These are phyloP conservation scores for Lavandula angustifolia DNA, from an alignment of 257 asterid genomes.

Conservation along the genomic window DNA sequence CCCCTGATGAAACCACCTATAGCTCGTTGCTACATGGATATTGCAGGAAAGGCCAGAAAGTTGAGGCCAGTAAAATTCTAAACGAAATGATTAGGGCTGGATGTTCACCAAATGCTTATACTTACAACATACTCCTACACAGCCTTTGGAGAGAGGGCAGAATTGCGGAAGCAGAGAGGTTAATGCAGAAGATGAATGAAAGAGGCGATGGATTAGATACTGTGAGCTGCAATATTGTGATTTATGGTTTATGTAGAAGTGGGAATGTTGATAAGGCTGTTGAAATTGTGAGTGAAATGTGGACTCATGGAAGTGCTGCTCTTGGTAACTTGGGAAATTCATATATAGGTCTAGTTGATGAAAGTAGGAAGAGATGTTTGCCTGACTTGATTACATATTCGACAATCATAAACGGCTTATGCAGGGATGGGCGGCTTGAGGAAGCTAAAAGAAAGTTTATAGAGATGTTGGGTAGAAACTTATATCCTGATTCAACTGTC, in stretches of 20 bases:
- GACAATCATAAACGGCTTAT: slow-evolving; percentile 69
- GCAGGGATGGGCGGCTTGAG: slow-evolving; percentile 72
- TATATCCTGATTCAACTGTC: slow-evolving; percentile 72
- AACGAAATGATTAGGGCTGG: slow-evolving; percentile 68
- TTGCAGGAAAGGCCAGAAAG: slow-evolving; percentile 68
- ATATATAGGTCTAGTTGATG: slow-evolving; percentile 75
- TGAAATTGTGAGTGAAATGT: slow-evolving; percentile 82
- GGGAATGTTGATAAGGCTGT: slow-evolving; percentile 86
- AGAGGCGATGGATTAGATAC: slow-evolving; percentile 66
- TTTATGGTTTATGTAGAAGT: slow-evolving; percentile 77
- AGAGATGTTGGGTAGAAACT: slow-evolving; percentile 76
- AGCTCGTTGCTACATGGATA: slow-evolving; percentile 83
- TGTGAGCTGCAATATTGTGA: slow-evolving; percentile 88
- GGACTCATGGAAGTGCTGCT: slow-evolving; percentile 94
- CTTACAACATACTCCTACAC: slow-evolving; percentile 73
- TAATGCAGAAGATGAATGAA: slow-evolving; percentile 86
- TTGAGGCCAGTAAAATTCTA: slow-evolving; percentile 67
- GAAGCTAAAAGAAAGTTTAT: slow-evolving; percentile 79
- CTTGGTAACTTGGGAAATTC: slow-evolving; percentile 84
- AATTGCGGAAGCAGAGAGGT: slow-evolving; percentile 74
- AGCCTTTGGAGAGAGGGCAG: slow-evolving; percentile 95
- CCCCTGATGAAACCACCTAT: slow-evolving; percentile 76
- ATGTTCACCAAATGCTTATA: slow-evolving; percentile 66
- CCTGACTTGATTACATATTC: slow-evolving; percentile 92
- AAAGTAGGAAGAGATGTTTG: slow-evolving; percentile 56